Base-by-base conservation (phyloP, 1,284 basidiomycete species). In the Psilocybe mexicana region DNA sequence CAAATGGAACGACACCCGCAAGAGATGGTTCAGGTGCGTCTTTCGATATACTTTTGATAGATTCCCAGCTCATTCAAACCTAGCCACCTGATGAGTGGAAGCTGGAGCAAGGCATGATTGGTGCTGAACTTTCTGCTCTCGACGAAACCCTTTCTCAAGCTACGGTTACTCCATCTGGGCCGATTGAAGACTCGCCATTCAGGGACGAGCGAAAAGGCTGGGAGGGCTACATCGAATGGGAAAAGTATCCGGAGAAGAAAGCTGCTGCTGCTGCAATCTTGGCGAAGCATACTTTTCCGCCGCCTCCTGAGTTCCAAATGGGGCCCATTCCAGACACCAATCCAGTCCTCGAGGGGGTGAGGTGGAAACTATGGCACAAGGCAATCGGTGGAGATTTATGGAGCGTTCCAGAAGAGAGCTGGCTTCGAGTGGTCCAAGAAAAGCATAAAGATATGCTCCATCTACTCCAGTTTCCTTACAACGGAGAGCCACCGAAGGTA, bases 361-460 rank as follows among this genome's bases (percentile, higher is more conserved):
- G 59, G 12, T 61, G 59, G 59, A 61, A 61, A 35, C 46, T 56
- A 18, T 61, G 56, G 40, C 55, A 58, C 42, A 56, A 61, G 43
- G 46, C 59, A 2, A 52, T 61, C 35, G 59, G 59, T 26, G 38
- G 56, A 4, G 59, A 54, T 30, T 45, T 54, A 18, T 53, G 52
- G 52, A 53, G 52, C 24, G 50, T 61, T 2, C 52, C 56, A 14
- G 56, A 61, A 23, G 48, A 55, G 6, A 61, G 59, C 30, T 61
- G 59, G 59, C 47, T 57, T 33, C 44, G 45, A 5, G 59, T 61
- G 10, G 52, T 57, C 40, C 53, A 61, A 43, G 59, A 61, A 49
- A 61, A 61, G 33, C 52, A 53, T 36, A 52, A 58, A 11, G 59
- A 61, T 38, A 47, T 61, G 33, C 50, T 61, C 28, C 59, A 61